Base-by-base conservation (phyloP, 345 rosid species). In the Mangifera indica region DNA sequence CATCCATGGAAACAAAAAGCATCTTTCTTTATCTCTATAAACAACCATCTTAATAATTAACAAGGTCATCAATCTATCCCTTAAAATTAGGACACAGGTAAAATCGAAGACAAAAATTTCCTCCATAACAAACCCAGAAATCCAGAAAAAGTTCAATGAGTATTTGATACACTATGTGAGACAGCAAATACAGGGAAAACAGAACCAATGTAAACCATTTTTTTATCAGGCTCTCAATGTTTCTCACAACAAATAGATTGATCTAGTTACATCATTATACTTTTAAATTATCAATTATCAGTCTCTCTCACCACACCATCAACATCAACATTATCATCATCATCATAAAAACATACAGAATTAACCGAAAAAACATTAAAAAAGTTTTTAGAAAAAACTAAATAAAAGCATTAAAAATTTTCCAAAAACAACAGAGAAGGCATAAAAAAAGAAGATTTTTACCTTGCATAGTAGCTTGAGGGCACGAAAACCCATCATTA, bases 401-500 rank as follows among this genome's bases (percentile, higher is more conserved):
- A n/a, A n/a, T n/a, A n/a, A n/a, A n/a, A n/a, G n/a, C n/a, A n/a
- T n/a, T n/a, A n/a, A n/a, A n/a, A n/a, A n/a, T n/a, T n/a, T n/a
- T n/a, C n/a, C n/a, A 12, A 1, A 63, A 22, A 18, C 22, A 44
- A 5, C 46, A 32, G 24, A 8, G 25, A 67, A 56, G 45, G 68
- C 13, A 40, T 17, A 24, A 20, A 22, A 53, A 59, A 3, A 34
- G 32, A 29, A 26, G 6, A 12, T 10, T 32, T 26, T 66, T 45
- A 89, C 99, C 99, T 81, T 69, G 83, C 67, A 71, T 74, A 34
- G 92, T 54, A 25, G 88, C 54, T 10, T 44, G 29, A 26, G 88
- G 89, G 67, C 98, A 96, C 49, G 21, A 9, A 77, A 82, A 96
- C 0, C 98, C 99, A 80, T 93, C 96, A 79, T 89, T 89, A 79